phyloP scores from a whole-genome alignment of 352 stramenopile genomes.

The Pythium dissotocum region DNA sequence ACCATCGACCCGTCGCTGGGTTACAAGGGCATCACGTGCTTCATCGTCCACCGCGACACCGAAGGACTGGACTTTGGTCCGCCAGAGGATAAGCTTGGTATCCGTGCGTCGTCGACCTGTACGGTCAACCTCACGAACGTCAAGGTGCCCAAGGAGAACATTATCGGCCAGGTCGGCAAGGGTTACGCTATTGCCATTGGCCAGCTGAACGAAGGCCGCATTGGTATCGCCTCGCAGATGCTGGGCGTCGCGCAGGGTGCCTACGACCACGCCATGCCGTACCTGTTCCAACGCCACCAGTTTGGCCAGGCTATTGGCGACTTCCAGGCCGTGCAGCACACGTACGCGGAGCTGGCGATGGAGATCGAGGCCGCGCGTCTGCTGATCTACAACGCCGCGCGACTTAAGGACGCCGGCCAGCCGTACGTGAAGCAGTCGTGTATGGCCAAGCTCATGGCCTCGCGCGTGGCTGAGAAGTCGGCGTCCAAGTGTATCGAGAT shows the following conservation, averaged over 20 bases:
- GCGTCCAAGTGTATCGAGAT: constrained; percentile 96
- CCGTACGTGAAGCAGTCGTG: constrained; percentile 97
- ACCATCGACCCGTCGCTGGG: constrained; percentile 91
- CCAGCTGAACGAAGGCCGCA: constrained; percentile 95
- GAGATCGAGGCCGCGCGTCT: constrained; percentile 93
- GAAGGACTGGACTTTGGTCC: constrained; percentile 94
- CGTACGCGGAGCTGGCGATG: constrained; percentile 94
- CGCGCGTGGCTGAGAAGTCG: constrained; percentile 93
- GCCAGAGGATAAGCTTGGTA: constrained; percentile 96
- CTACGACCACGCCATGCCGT: constrained; percentile 95
- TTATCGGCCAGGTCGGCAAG: constrained; percentile 60
- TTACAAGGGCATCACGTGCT: constrained; percentile 98
- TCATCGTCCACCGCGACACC: constrained; percentile 95
- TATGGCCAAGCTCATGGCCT: constrained; percentile 96
- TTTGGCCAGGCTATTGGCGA: constrained; percentile 95
- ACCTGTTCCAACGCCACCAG: constrained; percentile 95
- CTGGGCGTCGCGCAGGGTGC: constrained; percentile 95
- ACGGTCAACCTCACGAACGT: constrained; percentile 94
- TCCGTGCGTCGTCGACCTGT: constrained; percentile 95
- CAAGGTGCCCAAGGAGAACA: constrained; percentile 80
- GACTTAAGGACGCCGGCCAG: constrained; percentile 92
- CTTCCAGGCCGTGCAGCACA: constrained; percentile 96
- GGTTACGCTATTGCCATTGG: constrained; percentile 98
- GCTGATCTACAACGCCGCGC: constrained; percentile 94
- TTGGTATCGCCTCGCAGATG: constrained; percentile 98